Evolutionary conservation across 768 basidiomycete species (phyloP).

Genomic region (Amanita rubescens): DNA sequence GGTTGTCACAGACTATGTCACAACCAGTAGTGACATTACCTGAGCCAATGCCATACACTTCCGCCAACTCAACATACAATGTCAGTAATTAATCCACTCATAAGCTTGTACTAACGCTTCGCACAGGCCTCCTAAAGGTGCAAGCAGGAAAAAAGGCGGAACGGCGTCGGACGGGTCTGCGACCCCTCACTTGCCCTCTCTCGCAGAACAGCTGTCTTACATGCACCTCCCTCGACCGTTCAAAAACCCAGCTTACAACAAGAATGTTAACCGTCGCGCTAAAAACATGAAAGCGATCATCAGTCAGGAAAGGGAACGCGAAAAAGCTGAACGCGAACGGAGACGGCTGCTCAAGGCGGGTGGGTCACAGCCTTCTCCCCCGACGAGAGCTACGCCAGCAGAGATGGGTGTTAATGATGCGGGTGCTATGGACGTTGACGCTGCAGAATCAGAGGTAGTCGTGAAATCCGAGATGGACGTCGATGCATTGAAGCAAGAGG

Average conservation of each 20-base stretch:
- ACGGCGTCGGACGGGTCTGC: constrained; percentile 35
- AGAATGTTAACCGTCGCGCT: constrained; percentile 63
- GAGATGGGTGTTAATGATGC: constrained; percentile 5
- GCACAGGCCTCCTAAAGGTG: constrained; percentile 39
- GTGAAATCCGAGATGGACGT: constrained; percentile 1
- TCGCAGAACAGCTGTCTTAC: constrained; percentile 66
- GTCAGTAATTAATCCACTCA: too few relatives aligned
- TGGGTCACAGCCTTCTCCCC: constrained; percentile 28
- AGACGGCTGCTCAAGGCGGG: constrained; percentile 32
- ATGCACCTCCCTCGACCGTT: constrained; percentile 65
- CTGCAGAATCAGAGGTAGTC: constrained; percentile 18
- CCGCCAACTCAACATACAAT: too few relatives aligned
- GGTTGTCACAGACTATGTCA: too few relatives aligned
- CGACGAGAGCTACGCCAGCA: not conserved
- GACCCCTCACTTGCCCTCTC: constrained; percentile 32
- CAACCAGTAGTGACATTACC: too few relatives aligned
- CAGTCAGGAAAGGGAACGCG: constrained; percentile 71
- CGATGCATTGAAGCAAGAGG: not conserved
- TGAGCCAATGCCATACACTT: too few relatives aligned
- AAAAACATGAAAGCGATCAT: constrained; percentile 79
- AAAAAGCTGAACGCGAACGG: constrained; percentile 58
- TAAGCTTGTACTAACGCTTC: not conserved
- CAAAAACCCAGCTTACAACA: constrained; percentile 66
- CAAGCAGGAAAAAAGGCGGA: constrained; percentile 29
- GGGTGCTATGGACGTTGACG: constrained; percentile 49